phyloP scores from a whole-genome alignment of 2,329 filamentous ascomycete species.

The Xylariaceae sp. region DNA sequence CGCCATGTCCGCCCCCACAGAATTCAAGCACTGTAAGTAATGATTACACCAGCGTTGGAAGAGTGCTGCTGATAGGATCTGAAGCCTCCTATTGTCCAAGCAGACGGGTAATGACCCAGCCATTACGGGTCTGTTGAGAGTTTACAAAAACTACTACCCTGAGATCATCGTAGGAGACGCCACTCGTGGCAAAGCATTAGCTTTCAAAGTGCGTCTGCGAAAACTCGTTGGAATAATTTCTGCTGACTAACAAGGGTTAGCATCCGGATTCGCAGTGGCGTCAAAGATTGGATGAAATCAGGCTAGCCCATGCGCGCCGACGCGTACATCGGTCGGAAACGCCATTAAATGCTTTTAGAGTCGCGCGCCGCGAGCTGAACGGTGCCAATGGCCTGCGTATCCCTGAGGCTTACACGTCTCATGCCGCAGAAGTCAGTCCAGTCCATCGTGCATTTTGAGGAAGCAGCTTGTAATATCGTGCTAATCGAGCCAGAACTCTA shows the following conservation, averaged over 20 bases:
- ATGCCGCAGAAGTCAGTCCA: conserved; percentile 67
- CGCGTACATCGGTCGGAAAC: conserved; percentile 49
- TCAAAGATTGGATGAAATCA: conserved; percentile 69
- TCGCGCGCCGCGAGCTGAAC: conserved; percentile 58
- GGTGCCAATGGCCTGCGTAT: conserved; percentile 58
- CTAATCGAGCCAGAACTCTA: conserved; percentile 55
- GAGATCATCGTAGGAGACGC: conserved; percentile 81
- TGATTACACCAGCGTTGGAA: not conserved
- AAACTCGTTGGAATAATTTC: not conserved
- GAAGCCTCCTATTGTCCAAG: conserved; percentile 62
- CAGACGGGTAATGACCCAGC: conserved; percentile 75
- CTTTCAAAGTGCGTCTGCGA: conserved; percentile 59
- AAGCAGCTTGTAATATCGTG: conserved; percentile 20
- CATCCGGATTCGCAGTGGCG: conserved; percentile 81
- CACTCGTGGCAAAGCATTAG: conserved; percentile 63
- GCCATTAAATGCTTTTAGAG: conserved; percentile 64
- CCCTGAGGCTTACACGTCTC: conserved; percentile 75
- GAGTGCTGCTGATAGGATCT: not conserved
- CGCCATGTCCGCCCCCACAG: conserved; percentile 85
- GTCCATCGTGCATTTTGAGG: conserved; percentile 25
- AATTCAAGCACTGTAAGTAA: conserved; percentile 73
- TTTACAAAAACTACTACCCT: conserved; percentile 92
- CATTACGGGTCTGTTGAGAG: conserved; percentile 73
- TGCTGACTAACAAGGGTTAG: conserved; percentile 47
- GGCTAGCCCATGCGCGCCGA: conserved; percentile 60